phyloP scores from a whole-genome alignment of 2,329 filamentous ascomycete genomes.

The Zelopaecilomyces penicillatus region DNA sequence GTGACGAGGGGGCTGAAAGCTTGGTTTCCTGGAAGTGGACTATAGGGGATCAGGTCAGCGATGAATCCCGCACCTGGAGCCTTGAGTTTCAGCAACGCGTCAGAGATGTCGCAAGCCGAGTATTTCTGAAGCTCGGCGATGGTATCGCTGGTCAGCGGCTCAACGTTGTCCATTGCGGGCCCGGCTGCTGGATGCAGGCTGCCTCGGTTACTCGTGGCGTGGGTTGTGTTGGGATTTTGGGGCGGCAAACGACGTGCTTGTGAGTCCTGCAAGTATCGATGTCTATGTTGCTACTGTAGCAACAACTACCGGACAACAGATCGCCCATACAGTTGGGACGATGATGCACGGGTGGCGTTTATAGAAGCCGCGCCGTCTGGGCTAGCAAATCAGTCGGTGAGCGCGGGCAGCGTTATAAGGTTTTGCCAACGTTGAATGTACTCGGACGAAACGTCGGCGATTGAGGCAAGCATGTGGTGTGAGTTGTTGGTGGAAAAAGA shows the following conservation, averaged over 20 bases:
- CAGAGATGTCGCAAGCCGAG: slow-evolving; percentile 54
- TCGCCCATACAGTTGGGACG: background rate
- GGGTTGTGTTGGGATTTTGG: background rate
- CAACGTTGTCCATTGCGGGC: slow-evolving; percentile 4
- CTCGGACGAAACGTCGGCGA: slow-evolving; percentile 1
- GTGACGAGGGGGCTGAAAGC: slow-evolving; percentile 20
- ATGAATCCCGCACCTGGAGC: slow-evolving; percentile 59
- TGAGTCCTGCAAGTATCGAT: background rate
- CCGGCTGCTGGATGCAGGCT: background rate
- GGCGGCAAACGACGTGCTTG: background rate
- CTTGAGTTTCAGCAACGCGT: slow-evolving; percentile 63
- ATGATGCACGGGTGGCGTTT: slow-evolving; percentile 1
- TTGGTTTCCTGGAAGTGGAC: slow-evolving; percentile 17
- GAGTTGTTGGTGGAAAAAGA: no score
- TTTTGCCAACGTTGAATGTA: background rate
- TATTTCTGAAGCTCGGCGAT: slow-evolving; percentile 27
- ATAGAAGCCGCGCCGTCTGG: background rate
- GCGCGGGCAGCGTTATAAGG: background rate
- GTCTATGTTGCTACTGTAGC: background rate
- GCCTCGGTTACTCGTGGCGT: background rate
- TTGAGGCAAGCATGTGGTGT: background rate
- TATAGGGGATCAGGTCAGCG: slow-evolving; percentile 41
- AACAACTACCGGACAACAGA: background rate
- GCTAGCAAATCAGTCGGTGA: slow-evolving; percentile 5
- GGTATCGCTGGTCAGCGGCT: slow-evolving; percentile 11